Percentiles rank a stretch among this genome's conserved stretches.
These are phyloP conservation scores for Pinus taeda DNA, from an alignment of 75 land plant genomes.

Conservation along the genomic window DNA sequence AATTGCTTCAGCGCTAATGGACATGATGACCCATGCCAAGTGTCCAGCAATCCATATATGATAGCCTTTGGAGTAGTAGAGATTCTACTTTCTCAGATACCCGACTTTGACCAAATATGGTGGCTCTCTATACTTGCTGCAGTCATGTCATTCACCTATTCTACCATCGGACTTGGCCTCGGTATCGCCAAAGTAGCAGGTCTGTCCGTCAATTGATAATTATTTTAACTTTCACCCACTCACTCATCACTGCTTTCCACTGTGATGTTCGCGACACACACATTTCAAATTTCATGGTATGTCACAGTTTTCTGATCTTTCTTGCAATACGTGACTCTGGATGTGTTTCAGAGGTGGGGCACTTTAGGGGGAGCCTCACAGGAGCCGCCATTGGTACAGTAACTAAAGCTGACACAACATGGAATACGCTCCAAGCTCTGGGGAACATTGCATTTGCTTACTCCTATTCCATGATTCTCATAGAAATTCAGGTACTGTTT, in stretches of 20 bases:
- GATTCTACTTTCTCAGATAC: slow-evolving; percentile 5
- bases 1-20: no score
- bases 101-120: slow-evolving; percentile 48
- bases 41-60: no score
- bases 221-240: no score
- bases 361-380: slow-evolving; percentile 53
- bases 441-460: slow-evolving; percentile 64
- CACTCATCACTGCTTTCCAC: no score
- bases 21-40: no score
- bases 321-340: background rate
- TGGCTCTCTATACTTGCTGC: slow-evolving; percentile 69
- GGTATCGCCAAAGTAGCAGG: slow-evolving; percentile 50
- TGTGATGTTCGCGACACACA: no score
- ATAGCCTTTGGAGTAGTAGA: no score
- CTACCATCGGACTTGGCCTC: slow-evolving; percentile 51
- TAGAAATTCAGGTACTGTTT: no score
- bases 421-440: slow-evolving; percentile 72
- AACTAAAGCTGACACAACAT: slow-evolving; percentile 44
- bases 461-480: no score
- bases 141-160: slow-evolving; percentile 67
- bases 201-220: background rate
- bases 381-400: slow-evolving; percentile 57
- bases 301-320: no score
- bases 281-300: no score
- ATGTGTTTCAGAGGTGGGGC: slow-evolving; percentile 34